Evolutionary conservation across 306 rosid species (phyloP).

Genomic region (apple (Malus domestica)): ASM211411v1 NC_041804.1:23110501-23111000

Average conservation of each 20-base stretch:
- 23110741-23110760: neutral
- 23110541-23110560: conserved; percentile 66
- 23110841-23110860: neutral
- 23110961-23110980: conserved; percentile 52
- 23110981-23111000: conserved; percentile 52
- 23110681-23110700: neutral
- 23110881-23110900: conserved; percentile 16
- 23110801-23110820: neutral
- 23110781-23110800: neutral
- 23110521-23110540: conserved; percentile 86
- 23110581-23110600: conserved; percentile 86
- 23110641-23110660: neutral
- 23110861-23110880: conserved; percentile 10
- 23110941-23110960: conserved; percentile 80
- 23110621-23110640: conserved; percentile 52
- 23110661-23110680: neutral
- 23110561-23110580: conserved; percentile 93
- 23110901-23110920: conserved; percentile 61
- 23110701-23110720: neutral
- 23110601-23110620: conserved; percentile 83
- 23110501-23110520: conserved; percentile 85
- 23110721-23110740: neutral
- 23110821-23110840: neutral
- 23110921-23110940: conserved; percentile 77
- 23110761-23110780: neutral